phyloP scores from a whole-genome alignment of 257 asterid species.

The Capsicum baccatum region DNA sequence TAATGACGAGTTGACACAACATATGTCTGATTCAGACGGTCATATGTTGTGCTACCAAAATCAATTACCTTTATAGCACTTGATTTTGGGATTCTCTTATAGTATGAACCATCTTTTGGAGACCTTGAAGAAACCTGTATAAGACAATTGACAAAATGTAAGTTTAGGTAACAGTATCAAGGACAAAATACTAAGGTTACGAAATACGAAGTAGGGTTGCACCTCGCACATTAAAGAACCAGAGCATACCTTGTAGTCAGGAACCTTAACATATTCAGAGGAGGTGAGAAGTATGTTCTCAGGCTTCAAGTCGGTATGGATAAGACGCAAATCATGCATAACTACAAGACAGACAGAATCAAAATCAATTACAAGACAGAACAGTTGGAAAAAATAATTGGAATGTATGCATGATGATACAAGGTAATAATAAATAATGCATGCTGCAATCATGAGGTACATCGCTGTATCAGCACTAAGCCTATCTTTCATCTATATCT shows the following conservation, averaged over 20 bases:
- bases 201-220: neutral
- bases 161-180: neutral
- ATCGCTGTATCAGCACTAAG: neutral
- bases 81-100: conserved; percentile 78
- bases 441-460: neutral
- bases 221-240: neutral
- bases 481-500: neutral
- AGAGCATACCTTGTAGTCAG: conserved; percentile 78
- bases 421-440: neutral
- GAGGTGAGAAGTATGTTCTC: conserved; percentile 93
- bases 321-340: conserved; percentile 90
- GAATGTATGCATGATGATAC: neutral
- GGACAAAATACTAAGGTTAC: neutral
- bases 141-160: neutral
- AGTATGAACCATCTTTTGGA: conserved; percentile 65
- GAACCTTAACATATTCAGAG: conserved; percentile 71
- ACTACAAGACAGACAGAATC: conserved; percentile 47
- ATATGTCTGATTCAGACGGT: conserved; percentile 66
- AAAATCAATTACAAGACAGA: neutral
- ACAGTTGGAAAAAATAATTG: neutral
- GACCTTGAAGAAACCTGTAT: conserved; percentile 68
- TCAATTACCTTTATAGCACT: conserved; percentile 93
- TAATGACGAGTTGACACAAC: conserved; percentile 88
- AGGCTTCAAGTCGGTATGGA: conserved; percentile 95
- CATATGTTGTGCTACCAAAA: conserved; percentile 90